A percentile compares a stretch with the other conserved stretches of the same genome.
Conservation (phyloP, 2,329 filamentous ascomycete genomes). For the Chrysoporthe austroafricana region DNA sequence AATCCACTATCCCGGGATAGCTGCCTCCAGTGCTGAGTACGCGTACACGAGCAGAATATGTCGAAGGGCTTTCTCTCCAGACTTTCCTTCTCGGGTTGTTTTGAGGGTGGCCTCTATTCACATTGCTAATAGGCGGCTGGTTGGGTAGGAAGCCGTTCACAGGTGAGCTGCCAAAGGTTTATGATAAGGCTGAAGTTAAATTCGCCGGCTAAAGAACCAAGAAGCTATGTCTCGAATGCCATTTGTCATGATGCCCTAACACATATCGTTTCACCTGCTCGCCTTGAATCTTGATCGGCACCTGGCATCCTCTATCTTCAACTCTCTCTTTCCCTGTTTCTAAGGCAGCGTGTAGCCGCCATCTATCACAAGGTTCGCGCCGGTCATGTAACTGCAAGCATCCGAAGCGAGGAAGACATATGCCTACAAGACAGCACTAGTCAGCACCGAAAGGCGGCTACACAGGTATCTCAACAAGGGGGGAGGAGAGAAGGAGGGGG, state of each 20-base stretch:
- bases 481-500: no score
- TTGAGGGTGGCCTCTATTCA: no score
- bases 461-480: no score
- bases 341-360: conserved; percentile 47
- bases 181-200: neutral
- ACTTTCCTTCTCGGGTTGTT: no score
- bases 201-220: neutral
- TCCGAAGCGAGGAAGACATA: conserved; percentile 53
- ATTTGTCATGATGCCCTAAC: neutral
- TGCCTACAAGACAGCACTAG: no score
- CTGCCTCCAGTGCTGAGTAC: no score
- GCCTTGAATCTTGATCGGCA: neutral
- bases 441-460: neutral
- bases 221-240: neutral
- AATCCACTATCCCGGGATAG: no score
- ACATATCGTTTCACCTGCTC: neutral
- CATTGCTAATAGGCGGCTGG: no score
- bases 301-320: neutral
- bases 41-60: no score
- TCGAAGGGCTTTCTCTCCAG: no score
- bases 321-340: neutral
- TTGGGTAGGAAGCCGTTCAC: no score
- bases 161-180: neutral
- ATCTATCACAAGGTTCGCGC: conserved; percentile 51
- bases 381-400: conserved; percentile 54